Evolutionary conservation across 352 stramenopile species (phyloP).

Genomic region (Globisporangium apiculatum): DNA sequence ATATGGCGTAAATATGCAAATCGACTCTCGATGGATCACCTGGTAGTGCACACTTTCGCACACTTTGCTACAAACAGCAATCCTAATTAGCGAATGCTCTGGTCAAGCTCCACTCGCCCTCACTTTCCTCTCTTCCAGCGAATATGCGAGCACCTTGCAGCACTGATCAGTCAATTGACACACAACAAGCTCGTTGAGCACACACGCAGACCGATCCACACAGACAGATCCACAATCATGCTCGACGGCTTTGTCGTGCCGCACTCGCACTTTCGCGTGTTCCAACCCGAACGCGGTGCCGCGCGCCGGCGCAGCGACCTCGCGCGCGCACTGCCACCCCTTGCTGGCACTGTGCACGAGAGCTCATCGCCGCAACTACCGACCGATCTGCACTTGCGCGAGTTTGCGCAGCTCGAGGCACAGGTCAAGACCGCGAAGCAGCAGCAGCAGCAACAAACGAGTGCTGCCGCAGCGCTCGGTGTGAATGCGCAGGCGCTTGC

Average conservation of each 20-base stretch:
- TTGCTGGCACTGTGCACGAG: not conserved
- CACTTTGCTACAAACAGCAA: not conserved
- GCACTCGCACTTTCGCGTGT: conserved; percentile 51
- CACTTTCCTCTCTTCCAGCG: no score
- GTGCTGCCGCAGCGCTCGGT: conserved; percentile 2
- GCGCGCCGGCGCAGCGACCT: not conserved
- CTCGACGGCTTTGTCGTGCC: conserved; percentile 35
- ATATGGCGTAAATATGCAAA: not conserved
- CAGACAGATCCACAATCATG: conserved; percentile 13
- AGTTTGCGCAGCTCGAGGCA: conserved; percentile 52
- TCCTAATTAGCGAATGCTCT: not conserved
- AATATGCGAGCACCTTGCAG: no score
- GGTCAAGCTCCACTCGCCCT: no score
- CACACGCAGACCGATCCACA: not conserved
- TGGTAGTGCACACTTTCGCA: not conserved
- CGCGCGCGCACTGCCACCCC: not conserved
- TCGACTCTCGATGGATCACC: not conserved
- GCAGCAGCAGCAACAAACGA: conserved; percentile 31
- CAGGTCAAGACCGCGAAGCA: conserved; percentile 31
- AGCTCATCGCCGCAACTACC: conserved; percentile 6
- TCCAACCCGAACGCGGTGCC: conserved; percentile 25
- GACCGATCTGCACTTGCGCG: conserved; percentile 44
- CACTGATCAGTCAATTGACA: not conserved
- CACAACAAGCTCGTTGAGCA: not conserved
- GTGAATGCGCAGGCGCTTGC: conserved; percentile 11